Evolutionary conservation across 306 rosid genomes (phyloP).

Genomic region (Astragalus glycyphyllos): DNA sequence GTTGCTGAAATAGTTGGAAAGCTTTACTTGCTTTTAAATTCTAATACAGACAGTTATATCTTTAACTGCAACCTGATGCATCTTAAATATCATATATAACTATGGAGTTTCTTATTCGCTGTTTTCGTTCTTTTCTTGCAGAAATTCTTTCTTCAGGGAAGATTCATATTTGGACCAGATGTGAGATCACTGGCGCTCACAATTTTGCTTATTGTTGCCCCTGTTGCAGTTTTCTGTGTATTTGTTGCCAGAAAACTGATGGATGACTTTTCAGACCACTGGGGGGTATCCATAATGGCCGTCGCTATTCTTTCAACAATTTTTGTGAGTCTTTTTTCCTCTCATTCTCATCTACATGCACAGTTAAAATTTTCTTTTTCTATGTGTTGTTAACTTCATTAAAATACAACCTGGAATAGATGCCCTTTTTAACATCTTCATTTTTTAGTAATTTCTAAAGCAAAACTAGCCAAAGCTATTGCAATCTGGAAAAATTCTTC

Average conservation of each 20-base stretch:
- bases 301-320: conserved; percentile 70
- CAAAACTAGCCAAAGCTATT: conserved; percentile 25
- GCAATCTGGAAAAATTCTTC: neutral
- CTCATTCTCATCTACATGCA: neutral
- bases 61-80: conserved; percentile 9
- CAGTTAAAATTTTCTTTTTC: neutral
- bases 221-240: conserved; percentile 81
- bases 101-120: conserved; percentile 38
- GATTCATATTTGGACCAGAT: conserved; percentile 98
- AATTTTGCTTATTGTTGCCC: conserved; percentile 84
- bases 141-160: conserved; percentile 93
- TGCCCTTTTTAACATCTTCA: conserved; percentile 13
- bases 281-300: conserved; percentile 73
- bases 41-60: neutral
- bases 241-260: conserved; percentile 87
- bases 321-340: conserved; percentile 66
- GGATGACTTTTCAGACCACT: conserved; percentile 71
- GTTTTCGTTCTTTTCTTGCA: conserved; percentile 51
- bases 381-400: conserved; percentile 12
- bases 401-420: neutral
- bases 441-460: conserved; percentile 22
- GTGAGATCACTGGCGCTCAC: conserved; percentile 90
- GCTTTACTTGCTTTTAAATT: conserved; percentile 9
- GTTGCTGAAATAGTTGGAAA: conserved; percentile 11
- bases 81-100: neutral